Evolutionary conservation across 2,329 filamentous ascomycete species (phyloP).

Genomic region (Helotiales sp.): DNA sequence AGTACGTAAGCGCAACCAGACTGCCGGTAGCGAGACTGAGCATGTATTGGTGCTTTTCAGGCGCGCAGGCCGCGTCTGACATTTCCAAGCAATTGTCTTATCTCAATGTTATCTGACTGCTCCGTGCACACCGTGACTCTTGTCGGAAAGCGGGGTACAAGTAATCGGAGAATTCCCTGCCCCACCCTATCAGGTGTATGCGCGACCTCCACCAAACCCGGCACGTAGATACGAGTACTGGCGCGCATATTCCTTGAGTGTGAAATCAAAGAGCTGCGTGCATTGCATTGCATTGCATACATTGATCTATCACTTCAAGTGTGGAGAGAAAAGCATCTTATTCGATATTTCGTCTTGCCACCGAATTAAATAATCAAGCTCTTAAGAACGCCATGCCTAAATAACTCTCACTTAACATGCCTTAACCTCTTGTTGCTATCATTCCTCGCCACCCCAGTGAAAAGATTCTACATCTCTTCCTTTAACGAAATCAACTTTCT

Average conservation of each 20-base stretch:
- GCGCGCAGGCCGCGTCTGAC: not conserved
- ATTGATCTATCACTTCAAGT: not conserved
- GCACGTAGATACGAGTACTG: not conserved
- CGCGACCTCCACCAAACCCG: too few species aligned
- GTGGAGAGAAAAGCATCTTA: not conserved
- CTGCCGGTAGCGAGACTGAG: not conserved
- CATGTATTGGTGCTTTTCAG: not conserved
- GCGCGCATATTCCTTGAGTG: not conserved
- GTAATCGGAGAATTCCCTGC: too few species aligned
- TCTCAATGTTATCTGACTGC: not conserved
- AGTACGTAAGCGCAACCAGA: not conserved
- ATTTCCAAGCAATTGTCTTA: not conserved
- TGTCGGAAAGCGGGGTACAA: not conserved
- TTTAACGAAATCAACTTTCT: not conserved
- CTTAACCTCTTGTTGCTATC: not conserved
- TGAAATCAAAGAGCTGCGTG: not conserved
- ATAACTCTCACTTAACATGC: not conserved
- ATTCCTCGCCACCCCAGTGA: not conserved
- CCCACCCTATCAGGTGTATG: not conserved
- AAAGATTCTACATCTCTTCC: not conserved
- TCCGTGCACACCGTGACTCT: not conserved
- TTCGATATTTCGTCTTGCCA: not conserved
- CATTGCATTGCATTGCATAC: not conserved
- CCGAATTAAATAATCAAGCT: not conserved
- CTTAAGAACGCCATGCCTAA: not conserved